Evolutionary conservation across 441 rosid species (phyloP).

Genomic region (Mallotus repandus): DNA sequence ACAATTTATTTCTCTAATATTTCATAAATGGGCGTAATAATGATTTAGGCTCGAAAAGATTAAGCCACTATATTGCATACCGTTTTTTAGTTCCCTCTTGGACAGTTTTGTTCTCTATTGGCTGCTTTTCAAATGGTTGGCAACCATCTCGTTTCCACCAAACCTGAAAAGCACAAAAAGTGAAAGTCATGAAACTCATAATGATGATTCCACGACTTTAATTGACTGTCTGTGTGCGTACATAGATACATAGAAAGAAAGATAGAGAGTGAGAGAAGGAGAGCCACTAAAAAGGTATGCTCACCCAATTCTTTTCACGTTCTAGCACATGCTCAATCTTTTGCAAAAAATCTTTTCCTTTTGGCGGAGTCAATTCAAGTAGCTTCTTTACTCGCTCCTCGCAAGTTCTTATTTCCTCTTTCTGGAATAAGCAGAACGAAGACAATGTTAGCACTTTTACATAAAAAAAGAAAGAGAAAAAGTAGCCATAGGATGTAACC

Average conservation of each 20-base stretch:
- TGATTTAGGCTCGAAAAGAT: background rate
- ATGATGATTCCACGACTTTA: background rate
- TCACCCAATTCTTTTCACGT: slow-evolving; percentile 96
- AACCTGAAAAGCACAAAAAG: slow-evolving; percentile 44
- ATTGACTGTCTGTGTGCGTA: too few relatives aligned
- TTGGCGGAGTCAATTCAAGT: slow-evolving; percentile 93
- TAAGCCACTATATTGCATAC: slow-evolving; percentile 37
- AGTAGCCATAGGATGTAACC: background rate
- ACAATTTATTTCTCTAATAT: too few relatives aligned
- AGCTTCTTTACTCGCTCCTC: slow-evolving; percentile 89
- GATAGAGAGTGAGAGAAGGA: slow-evolving; percentile 11
- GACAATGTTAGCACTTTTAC: background rate
- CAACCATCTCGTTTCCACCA: slow-evolving; percentile 99
- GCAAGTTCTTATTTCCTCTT: slow-evolving; percentile 84
- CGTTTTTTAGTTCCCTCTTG: slow-evolving; percentile 73
- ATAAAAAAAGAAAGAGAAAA: background rate
- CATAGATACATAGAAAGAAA: too few relatives aligned
- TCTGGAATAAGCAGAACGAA: slow-evolving; percentile 39
- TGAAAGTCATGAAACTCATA: slow-evolving; percentile 15
- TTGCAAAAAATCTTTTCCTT: slow-evolving; percentile 78
- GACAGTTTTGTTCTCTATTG: slow-evolving; percentile 54
- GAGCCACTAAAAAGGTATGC: slow-evolving; percentile 15
- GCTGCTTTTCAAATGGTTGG: slow-evolving; percentile 94
- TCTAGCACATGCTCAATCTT: slow-evolving; percentile 87
- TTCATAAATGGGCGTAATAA: background rate